These are phyloP conservation scores for Blastomyces gilchristii DNA, from an alignment of 2,329 filamentous ascomycete species.

Conservation along the genomic window DNA sequence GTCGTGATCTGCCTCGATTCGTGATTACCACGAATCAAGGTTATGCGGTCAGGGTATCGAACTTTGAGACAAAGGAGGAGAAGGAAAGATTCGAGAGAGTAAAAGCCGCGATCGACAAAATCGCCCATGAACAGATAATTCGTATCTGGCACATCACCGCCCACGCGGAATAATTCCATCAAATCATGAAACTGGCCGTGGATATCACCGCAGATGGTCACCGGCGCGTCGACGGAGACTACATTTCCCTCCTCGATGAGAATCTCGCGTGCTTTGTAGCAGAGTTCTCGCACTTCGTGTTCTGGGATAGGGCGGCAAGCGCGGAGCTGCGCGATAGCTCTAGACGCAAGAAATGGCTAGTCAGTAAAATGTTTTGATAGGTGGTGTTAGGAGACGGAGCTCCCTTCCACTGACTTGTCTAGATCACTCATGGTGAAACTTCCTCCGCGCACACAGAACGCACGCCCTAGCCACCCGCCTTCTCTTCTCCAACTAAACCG, in stretches of 20 bases:
- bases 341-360: conserved; percentile 30
- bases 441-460: conserved; percentile 15
- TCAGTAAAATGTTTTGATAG: conserved; percentile 13
- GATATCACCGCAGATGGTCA: conserved; percentile 98
- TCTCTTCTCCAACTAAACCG: neutral
- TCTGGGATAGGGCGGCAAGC: conserved; percentile 94
- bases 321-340: conserved; percentile 89
- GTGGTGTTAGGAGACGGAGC: neutral
- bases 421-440: conserved; percentile 69
- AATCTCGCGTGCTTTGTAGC: conserved; percentile 96
- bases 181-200: conserved; percentile 98
- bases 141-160: conserved; percentile 91
- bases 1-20: conserved; percentile 96
- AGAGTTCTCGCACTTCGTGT: conserved; percentile 87
- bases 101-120: conserved; percentile 96
- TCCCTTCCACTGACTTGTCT: conserved; percentile 56
- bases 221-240: conserved; percentile 87
- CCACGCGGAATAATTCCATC: conserved; percentile 98
- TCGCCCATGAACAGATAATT: conserved; percentile 98
- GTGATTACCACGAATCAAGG: conserved; percentile 94
- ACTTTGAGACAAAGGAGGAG: conserved; percentile 94
- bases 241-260: conserved; percentile 99
- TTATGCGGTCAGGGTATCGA: conserved; percentile 89
- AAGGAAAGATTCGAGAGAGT: conserved; percentile 97
- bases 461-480: neutral